phyloP scores from a whole-genome alignment of 1,284 basidiomycete genomes.

The Fomes fomentarius region DNA sequence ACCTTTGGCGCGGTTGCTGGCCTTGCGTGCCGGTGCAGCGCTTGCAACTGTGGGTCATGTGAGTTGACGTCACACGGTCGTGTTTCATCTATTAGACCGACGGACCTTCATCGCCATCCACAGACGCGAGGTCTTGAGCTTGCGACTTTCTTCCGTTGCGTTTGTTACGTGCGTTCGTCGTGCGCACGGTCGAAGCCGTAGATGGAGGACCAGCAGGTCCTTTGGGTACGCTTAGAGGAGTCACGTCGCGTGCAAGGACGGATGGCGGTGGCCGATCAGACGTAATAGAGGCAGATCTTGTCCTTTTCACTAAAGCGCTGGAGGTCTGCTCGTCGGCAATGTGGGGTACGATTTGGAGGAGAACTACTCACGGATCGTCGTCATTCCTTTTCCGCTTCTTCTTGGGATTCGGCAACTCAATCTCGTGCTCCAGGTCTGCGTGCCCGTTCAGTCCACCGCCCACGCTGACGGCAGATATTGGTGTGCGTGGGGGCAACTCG shows the following conservation, averaged over 20 bases:
- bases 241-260: constrained; percentile 48
- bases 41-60: constrained; percentile 41
- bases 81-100: constrained; percentile 18
- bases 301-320: constrained; percentile 66
- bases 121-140: constrained; percentile 39
- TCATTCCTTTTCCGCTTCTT: constrained; percentile 78
- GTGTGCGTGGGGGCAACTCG: constrained; percentile 37
- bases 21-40: constrained; percentile 36
- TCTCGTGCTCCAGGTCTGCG: constrained; percentile 47
- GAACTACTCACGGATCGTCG: constrained; percentile 63
- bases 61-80: constrained; percentile 36
- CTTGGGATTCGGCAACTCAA: constrained; percentile 46
- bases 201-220: constrained; percentile 30
- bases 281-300: constrained; percentile 67
- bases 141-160: constrained; percentile 50
- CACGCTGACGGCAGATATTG: constrained; percentile 21
- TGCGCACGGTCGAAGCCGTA: constrained; percentile 32
- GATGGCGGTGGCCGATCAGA: constrained; percentile 56
- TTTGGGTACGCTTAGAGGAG: constrained; percentile 36
- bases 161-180: constrained; percentile 41
- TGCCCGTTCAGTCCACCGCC: constrained; percentile 28
- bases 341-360: constrained; percentile 9
- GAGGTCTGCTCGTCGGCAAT: constrained; percentile 16
- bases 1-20: constrained; percentile 50
- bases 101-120: constrained; percentile 70